Evolutionary conservation across 768 basidiomycete genomes (phyloP).

Genomic region (Scleroderma bovista): DNA sequence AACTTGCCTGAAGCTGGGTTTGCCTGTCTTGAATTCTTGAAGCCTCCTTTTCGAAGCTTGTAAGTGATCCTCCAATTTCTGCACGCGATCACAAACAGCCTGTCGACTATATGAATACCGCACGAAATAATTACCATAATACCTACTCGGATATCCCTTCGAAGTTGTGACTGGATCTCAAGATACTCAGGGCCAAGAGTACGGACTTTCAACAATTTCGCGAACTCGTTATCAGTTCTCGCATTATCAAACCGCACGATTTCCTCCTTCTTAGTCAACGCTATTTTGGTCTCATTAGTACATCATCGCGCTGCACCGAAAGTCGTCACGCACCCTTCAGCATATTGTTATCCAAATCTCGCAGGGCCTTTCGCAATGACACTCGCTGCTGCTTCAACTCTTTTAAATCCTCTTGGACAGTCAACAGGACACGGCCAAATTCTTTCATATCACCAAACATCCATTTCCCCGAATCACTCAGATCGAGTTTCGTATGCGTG

Average conservation of each 20-base stretch:
- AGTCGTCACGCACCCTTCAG: conserved; percentile 49
- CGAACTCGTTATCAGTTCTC: conserved; percentile 72
- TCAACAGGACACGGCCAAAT: conserved; percentile 35
- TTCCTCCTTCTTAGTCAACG: conserved; percentile 78
- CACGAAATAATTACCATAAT: neutral
- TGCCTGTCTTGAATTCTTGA: conserved; percentile 54
- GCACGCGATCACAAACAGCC: conserved; percentile 66
- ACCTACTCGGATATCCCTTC: conserved; percentile 66
- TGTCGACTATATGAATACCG: conserved; percentile 24
- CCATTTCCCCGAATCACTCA: conserved; percentile 49
- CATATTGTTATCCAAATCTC: conserved; percentile 58
- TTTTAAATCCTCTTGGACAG: conserved; percentile 47
- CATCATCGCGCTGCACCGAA: neutral
- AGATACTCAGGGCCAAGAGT: conserved; percentile 87
- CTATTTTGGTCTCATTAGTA: conserved; percentile 33
- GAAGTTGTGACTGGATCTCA: conserved; percentile 73
- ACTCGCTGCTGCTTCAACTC: conserved; percentile 40
- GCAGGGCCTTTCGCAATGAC: conserved; percentile 37
- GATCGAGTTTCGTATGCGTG: conserved; percentile 38
- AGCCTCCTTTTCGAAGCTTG: conserved; percentile 66
- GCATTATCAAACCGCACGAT: conserved; percentile 76
- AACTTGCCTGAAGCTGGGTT: conserved; percentile 56
- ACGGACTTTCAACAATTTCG: conserved; percentile 63
- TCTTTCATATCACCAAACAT: conserved; percentile 44
- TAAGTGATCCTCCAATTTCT: conserved; percentile 75